Evolutionary conservation across 2,329 filamentous ascomycete species (phyloP).

Genomic region (Colletotrichum horii): DNA sequence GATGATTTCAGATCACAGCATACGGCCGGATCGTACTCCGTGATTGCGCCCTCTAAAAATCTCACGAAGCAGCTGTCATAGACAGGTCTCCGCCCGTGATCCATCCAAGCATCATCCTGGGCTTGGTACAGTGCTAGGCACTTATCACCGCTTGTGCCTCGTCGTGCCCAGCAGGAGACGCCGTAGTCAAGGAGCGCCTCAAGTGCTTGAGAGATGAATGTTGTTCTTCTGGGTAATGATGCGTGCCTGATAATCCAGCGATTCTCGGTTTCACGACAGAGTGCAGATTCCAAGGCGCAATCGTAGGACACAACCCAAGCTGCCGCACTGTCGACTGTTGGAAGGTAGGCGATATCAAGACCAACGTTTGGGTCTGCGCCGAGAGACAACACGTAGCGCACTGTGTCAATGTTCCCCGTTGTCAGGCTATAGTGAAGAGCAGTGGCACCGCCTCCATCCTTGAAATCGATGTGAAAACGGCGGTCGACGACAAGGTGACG

Average conservation of each 20-base stretch:
- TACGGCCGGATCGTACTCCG: not conserved
- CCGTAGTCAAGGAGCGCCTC: not conserved
- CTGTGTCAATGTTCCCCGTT: not conserved
- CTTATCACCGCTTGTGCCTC: fast-evolving
- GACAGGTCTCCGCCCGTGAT: no score
- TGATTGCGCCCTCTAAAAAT: not conserved
- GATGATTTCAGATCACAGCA: not conserved
- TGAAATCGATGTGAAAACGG: not conserved
- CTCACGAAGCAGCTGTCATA: not conserved
- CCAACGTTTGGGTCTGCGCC: not conserved
- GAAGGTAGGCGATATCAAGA: not conserved
- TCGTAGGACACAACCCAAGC: not conserved
- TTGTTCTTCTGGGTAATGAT: no score
- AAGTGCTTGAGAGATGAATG: not conserved
- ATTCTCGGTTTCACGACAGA: no score
- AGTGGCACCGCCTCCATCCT: not conserved
- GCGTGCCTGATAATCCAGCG: no score
- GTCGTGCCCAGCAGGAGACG: not conserved
- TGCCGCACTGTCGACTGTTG: not conserved
- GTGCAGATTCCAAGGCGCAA: no score
- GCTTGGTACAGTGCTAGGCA: not conserved
- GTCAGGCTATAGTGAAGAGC: not conserved
- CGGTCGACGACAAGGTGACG: not conserved
- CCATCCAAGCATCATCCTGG: not conserved
- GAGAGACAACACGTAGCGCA: not conserved